Base-by-base conservation (phyloP, 2,329 filamentous ascomycete genomes). In the Tolypocladium cylindrosporum region DNA sequence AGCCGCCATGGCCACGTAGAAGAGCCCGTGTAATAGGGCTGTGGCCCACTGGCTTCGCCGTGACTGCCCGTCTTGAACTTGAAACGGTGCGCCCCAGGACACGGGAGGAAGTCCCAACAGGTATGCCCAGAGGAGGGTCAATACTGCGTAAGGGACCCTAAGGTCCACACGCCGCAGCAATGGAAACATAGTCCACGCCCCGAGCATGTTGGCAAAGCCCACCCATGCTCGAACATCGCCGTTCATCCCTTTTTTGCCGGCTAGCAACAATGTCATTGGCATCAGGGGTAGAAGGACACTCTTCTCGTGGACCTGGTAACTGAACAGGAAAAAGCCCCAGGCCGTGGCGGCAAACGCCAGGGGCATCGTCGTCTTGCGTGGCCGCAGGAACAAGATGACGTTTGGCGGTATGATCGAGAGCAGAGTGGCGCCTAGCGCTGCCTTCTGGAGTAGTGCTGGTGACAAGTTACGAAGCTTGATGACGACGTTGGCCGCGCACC, bases 261-360 rank as follows among this genome's bases (percentile, higher is more conserved):
- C 89, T 43, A 99, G 79, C 6, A 97, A 79, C 8, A 97, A 74
- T 0, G 92, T 97, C 89, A 95, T 96, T 0, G 94, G 94, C 70
- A 97, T 83, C 53, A 99, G 78, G 1, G 94, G 95, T 2, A 99
- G 82, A 6, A 99, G 79, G 0, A 96, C 91, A 63, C 92, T 97
- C 80, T 99, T 99, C 75, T 99, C 94, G 67, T 99, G 94, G 0
- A 99, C 95, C 70, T 99, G 94, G 71, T 96, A 99, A 66, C 91
- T 95, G 75, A 95, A 97, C 19, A 99, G 79, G 71, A 97, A 99
- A 78, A 99, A 99, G 0, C 89, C 93, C 94, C 94, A 99, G 2
- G 92, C 89, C 0, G 90, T 91, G 1, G 89, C 82, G 1, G 92
- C 88, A 59, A 97, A 84, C 0, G 90, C 90, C 41, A 90, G 81